Evolutionary conservation across 306 rosid species (phyloP), one percentile per base, ranked within the genome.

Genomic region (Begonia fuchsioides): DNA sequence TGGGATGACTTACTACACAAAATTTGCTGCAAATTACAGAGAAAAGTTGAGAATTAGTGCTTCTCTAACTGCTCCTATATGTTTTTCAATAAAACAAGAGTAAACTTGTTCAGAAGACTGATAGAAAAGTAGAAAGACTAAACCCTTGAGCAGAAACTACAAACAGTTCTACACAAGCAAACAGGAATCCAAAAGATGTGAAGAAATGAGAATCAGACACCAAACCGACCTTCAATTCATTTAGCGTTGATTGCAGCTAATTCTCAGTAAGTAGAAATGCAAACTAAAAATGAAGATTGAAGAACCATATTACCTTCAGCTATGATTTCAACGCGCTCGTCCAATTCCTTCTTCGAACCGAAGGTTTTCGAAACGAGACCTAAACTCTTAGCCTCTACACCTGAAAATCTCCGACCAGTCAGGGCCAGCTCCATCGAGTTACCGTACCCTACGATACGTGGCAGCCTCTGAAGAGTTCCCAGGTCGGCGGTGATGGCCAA

Each of bases 401-500:
- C 93, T 35, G 74, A 78, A 46, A 88, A 70, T 17, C 64, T 68
- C 61, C 96, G 81, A 53, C 70, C 95, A 1, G 96, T 83, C 56
- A 88, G 64, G 15, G 95, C 90, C 72, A 88, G 50, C 41, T 88
- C 97, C 62, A 72, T 49, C 38, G 97, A 86, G 43, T 66, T 71
- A 15, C 93, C 97, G 82, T 74, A 43, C 96, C 95, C 93, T 17
- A 88, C 87, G 18, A 81, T 74, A 3, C 66, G 13, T 0, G 97
- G 95, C 59, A 88, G 49, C 70, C 97, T 65, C 77, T 88, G 97
- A 17, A 88, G 80, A 38, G 82, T 74, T 40, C 97, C 95, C 0
- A 83, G 78, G 50, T 88, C 96, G 38, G 96, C 93, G 1, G 86
- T 76, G 57, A 83, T 81, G 3, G 72, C 19, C 72, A 88, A 51